Percentiles rank a stretch among this genome's conserved stretches.
These are phyloP conservation scores for Schwanniomyces pseudopolymorphus DNA, from an alignment of 805 yeast genomes.

Conservation along the genomic window DNA sequence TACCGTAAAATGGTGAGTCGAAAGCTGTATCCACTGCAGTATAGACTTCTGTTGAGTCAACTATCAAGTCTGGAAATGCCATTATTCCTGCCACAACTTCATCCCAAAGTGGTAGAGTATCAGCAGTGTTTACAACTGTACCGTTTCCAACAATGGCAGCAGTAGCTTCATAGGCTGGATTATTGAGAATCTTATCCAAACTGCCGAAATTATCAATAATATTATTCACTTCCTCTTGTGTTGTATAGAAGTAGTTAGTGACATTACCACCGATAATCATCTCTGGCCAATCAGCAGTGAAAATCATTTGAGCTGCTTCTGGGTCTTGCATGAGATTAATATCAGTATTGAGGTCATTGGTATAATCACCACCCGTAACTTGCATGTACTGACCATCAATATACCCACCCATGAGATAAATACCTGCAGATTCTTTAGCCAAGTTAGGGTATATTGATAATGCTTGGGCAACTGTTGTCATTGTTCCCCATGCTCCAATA, in stretches of 20 bases:
- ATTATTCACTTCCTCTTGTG: conserved; percentile 34
- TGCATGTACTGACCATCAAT: conserved; percentile 40
- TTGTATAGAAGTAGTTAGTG: conserved; percentile 39
- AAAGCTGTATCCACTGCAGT: conserved; percentile 40
- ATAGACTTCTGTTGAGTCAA: conserved; percentile 25
- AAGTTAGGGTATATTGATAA: conserved; percentile 37
- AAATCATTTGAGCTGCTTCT: conserved; percentile 45
- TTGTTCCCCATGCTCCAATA: conserved; percentile 40
- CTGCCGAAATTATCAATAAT: conserved; percentile 38
- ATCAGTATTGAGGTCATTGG: conserved; percentile 40
- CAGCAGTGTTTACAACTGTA: conserved; percentile 29
- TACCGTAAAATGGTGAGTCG: conserved; percentile 44
- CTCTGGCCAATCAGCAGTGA: conserved; percentile 41
- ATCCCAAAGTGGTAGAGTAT: conserved; percentile 42
- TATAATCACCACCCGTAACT: conserved; percentile 20
- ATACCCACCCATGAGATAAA: conserved; percentile 46
- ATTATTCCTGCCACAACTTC: conserved; percentile 39
- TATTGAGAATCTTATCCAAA: conserved; percentile 21
- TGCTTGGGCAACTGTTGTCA: conserved; percentile 49
- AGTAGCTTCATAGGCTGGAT: conserved; percentile 27
- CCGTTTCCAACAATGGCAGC: conserved; percentile 33
- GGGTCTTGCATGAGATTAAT: conserved; percentile 46
- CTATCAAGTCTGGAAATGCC: conserved; percentile 34
- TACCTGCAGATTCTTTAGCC: conserved; percentile 37
- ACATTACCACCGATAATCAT: conserved; percentile 42